phyloP scores from a whole-genome alignment of 116 monocot genomes.

The Phalaenopsis hybrid region DNA sequence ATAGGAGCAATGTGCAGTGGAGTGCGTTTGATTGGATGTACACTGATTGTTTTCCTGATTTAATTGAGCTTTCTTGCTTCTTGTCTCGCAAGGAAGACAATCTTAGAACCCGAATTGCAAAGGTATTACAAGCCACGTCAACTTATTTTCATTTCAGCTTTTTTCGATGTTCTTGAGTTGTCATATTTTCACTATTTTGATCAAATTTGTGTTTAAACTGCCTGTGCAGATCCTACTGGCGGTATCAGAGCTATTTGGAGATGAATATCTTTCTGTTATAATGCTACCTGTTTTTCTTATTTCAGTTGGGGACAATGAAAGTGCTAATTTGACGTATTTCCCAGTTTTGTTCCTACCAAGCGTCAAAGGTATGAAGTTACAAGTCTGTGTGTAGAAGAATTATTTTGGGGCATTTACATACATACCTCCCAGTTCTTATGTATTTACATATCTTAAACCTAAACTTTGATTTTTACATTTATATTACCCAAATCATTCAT shows the following conservation, averaged over 20 bases:
- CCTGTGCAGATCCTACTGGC: constrained; percentile 71
- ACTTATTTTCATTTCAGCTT: background rate
- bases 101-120: constrained; percentile 69
- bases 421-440: too few relatives aligned
- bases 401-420: background rate
- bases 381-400: background rate
- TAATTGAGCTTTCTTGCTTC: constrained; percentile 83
- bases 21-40: constrained; percentile 93
- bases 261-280: constrained; percentile 65
- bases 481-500: too few relatives aligned
- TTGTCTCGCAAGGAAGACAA: constrained; percentile 88
- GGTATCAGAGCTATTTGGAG: constrained; percentile 60
- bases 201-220: background rate
- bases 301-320: constrained; percentile 71
- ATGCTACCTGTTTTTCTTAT: constrained; percentile 91
- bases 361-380: constrained; percentile 51
- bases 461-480: too few relatives aligned
- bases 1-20: constrained; percentile 85
- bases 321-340: constrained; percentile 76
- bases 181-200: constrained; percentile 11
- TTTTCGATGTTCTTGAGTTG: background rate
- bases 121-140: constrained; percentile 34
- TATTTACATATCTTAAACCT: too few relatives aligned
- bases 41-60: constrained; percentile 76
- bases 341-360: constrained; percentile 53